These are phyloP conservation scores for Coemansia sp. DNA, from an alignment of 371 early-diverging fungal species.

Conservation along the genomic window DNA sequence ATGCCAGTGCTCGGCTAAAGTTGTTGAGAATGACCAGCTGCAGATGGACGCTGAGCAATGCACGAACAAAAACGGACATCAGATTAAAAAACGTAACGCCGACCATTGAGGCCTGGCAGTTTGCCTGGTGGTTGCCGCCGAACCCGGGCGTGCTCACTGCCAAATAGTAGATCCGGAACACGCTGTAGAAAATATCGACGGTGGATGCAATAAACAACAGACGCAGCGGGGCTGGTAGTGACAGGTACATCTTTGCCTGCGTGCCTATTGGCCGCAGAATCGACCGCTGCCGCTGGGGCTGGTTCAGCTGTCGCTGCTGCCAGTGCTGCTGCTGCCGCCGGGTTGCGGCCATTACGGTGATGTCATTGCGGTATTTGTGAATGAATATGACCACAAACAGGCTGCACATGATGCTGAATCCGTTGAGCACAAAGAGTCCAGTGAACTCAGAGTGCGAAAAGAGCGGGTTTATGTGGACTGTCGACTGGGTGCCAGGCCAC, in stretches of 20 bases:
- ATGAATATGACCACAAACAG: constrained; percentile 38
- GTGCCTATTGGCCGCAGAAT: constrained; percentile 34
- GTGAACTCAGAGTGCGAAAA: constrained; percentile 24
- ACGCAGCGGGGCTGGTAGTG: constrained; percentile 37
- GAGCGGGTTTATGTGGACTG: constrained; percentile 6
- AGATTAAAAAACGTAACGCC: constrained; percentile 42
- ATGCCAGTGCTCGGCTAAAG: constrained; percentile 23
- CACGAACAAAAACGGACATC: constrained; percentile 42
- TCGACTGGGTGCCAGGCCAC: not conserved
- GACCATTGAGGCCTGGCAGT: constrained; percentile 44
- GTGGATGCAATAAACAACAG: constrained; percentile 41
- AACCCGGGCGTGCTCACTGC: constrained; percentile 32
- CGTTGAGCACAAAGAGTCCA: constrained; percentile 32
- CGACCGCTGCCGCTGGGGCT: constrained; percentile 28
- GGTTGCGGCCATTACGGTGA: constrained; percentile 32
- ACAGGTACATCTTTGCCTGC: constrained; percentile 41
- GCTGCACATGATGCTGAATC: constrained; percentile 41
- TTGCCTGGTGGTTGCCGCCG: constrained; percentile 20
- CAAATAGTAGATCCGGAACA: constrained; percentile 40
- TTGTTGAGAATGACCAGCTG: constrained; percentile 42
- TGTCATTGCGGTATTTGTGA: constrained; percentile 38
- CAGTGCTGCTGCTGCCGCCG: constrained; percentile 13
- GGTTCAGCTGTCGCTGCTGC: constrained; percentile 2
- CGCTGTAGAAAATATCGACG: constrained; percentile 41
- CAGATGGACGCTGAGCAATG: constrained; percentile 39